A percentile compares a stretch with the other conserved stretches of the same genome.
Evolutionary conservation across 805 yeast genomes (phyloP).

Genomic region (Saccharomycopsis sp.): DNA sequence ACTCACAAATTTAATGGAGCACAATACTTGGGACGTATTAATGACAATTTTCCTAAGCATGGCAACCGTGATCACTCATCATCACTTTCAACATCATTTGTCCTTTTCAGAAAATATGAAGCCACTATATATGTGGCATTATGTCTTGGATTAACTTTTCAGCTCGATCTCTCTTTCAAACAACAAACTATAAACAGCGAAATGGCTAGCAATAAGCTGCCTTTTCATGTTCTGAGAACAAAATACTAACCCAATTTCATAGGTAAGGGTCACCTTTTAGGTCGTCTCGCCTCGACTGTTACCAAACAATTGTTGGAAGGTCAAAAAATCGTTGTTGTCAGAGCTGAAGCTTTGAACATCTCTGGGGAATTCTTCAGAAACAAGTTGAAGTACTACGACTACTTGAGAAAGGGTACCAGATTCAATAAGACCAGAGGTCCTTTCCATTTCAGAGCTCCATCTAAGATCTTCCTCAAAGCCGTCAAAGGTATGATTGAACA

Average conservation of each 20-base stretch:
- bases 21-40: too few species aligned
- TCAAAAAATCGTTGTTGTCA: slow-evolving; percentile 94
- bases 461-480: slow-evolving; percentile 99
- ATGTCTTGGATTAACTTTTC: too few species aligned
- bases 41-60: too few species aligned
- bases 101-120: too few species aligned
- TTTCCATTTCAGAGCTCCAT: slow-evolving; percentile 99
- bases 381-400: slow-evolving; percentile 99
- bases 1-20: too few species aligned
- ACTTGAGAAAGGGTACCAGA: slow-evolving; percentile 98
- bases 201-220: not conserved
- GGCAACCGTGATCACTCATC: too few species aligned
- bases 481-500: slow-evolving; percentile 99
- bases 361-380: slow-evolving; percentile 99
- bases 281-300: slow-evolving; percentile 98
- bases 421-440: slow-evolving; percentile 99
- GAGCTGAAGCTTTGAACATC: slow-evolving; percentile 97
- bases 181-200: not conserved
- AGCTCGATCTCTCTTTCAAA: not conserved
- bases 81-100: too few species aligned
- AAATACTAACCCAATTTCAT: slow-evolving; percentile 19
- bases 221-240: not conserved
- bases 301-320: slow-evolving; percentile 99
- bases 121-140: too few species aligned
- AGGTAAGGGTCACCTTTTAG: slow-evolving; percentile 98